These are phyloP conservation scores for Alternaria dauci DNA, from an alignment of 2,329 filamentous ascomycete species.

Conservation along the genomic window DNA sequence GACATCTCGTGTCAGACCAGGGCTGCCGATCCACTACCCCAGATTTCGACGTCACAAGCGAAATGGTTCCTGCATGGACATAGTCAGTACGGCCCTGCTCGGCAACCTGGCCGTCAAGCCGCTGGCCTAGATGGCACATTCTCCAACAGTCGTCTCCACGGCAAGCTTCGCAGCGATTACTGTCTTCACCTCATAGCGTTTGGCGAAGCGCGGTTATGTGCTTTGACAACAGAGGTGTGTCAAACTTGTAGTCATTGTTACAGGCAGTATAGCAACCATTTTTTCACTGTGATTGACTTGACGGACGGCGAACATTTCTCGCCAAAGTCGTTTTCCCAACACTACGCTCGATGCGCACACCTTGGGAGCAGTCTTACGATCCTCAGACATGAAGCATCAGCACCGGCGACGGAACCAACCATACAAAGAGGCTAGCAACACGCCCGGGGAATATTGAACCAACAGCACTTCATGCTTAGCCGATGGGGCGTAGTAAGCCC, in stretches of 20 bases:
- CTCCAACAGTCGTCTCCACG: neutral
- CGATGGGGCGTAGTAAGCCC: neutral
- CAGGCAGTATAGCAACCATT: neutral
- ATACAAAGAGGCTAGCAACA: neutral
- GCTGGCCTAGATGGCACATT: neutral
- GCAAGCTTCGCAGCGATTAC: neutral
- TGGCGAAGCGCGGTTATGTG: neutral
- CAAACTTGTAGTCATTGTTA: neutral
- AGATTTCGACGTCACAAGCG: slow-evolving; percentile 9
- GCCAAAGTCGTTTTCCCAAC: neutral
- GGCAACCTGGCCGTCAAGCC: neutral
- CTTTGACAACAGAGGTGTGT: neutral
- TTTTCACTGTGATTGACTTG: neutral
- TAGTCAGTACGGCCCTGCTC: neutral
- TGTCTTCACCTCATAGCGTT: neutral
- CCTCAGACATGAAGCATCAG: neutral
- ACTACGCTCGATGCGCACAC: neutral
- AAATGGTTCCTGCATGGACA: slow-evolving; percentile 9
- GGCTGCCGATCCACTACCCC: slow-evolving; percentile 3
- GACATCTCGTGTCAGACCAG: neutral
- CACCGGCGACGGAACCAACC: neutral
- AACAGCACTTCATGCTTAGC: neutral
- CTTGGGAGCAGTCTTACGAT: neutral
- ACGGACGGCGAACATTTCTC: neutral
- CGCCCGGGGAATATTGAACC: neutral